These are phyloP conservation scores for Bauhinia variegata DNA, from an alignment of 306 rosid genomes.

Conservation along the genomic window DNA sequence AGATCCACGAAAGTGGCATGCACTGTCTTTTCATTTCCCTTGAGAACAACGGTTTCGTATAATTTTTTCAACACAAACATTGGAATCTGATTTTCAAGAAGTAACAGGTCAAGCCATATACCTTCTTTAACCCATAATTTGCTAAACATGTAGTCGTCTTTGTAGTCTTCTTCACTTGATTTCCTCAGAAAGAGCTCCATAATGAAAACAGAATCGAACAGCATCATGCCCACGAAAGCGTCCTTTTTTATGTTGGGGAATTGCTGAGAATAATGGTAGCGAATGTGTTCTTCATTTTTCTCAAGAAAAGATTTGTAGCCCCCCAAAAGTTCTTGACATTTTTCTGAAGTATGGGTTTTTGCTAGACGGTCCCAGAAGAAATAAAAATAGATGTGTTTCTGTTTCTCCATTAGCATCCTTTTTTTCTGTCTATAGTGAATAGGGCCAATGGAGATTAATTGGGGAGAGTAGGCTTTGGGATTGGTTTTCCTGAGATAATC, in stretches of 20 bases:
- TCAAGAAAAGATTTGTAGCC: background rate
- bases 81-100: no score
- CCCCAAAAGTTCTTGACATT: background rate
- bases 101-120: no score
- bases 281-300: slow-evolving; percentile 18
- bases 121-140: no score
- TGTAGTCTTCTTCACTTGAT: no score
- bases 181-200: slow-evolving; percentile 25
- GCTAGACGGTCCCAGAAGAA: slow-evolving; percentile 33
- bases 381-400: slow-evolving; percentile 32
- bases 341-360: background rate
- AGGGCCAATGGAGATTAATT: no score
- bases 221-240: slow-evolving; percentile 27
- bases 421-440: no score
- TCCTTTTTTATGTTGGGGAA: slow-evolving; percentile 20
- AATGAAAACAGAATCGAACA: slow-evolving; percentile 47
- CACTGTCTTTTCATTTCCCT: background rate
- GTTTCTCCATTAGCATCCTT: slow-evolving; percentile 38
- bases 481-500: no score
- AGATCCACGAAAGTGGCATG: background rate
- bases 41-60: background rate
- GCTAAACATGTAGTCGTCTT: no score
- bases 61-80: no score
- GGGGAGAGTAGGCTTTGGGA: no score
- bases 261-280: slow-evolving; percentile 30